Evolutionary conservation across 2,329 filamentous ascomycete genomes (phyloP).

Genomic region (Cryphonectria nitschkei): DNA sequence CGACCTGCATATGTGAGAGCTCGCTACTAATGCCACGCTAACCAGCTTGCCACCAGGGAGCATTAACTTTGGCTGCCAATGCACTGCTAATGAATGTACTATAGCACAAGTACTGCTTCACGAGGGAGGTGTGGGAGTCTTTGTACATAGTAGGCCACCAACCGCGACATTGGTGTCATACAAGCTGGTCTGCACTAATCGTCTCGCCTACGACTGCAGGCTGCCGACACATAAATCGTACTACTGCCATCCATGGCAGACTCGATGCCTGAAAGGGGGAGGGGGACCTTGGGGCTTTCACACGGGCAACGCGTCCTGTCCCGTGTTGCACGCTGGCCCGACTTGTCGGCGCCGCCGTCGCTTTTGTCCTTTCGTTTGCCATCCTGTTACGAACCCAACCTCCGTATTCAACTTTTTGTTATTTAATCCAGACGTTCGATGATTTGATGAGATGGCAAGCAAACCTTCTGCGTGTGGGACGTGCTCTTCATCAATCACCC

Average conservation of each 20-base stretch:
- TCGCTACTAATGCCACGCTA: constrained; percentile 1
- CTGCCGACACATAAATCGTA: not conserved
- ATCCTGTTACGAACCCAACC: constrained; percentile 15
- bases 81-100: not conserved
- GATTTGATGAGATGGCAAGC: not conserved
- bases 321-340: constrained; percentile 18
- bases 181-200: constrained; percentile 1
- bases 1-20: constrained; percentile 2
- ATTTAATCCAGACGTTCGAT: not conserved
- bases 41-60: constrained; percentile 1
- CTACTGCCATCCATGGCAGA: not conserved
- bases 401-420: not conserved
- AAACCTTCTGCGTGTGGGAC: not conserved
- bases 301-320: not conserved
- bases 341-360: constrained; percentile 18
- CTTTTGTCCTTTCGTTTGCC: not conserved
- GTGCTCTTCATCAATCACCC: not conserved
- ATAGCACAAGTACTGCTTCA: not conserved
- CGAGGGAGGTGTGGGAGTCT: not conserved
- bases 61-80: not conserved
- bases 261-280: not conserved
- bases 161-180: not conserved
- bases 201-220: not conserved
- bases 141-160: not conserved
- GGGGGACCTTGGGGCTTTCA: not conserved